These are phyloP conservation scores for Mycena indigotica DNA, from an alignment of 768 basidiomycete genomes.

Conservation along the genomic window DNA sequence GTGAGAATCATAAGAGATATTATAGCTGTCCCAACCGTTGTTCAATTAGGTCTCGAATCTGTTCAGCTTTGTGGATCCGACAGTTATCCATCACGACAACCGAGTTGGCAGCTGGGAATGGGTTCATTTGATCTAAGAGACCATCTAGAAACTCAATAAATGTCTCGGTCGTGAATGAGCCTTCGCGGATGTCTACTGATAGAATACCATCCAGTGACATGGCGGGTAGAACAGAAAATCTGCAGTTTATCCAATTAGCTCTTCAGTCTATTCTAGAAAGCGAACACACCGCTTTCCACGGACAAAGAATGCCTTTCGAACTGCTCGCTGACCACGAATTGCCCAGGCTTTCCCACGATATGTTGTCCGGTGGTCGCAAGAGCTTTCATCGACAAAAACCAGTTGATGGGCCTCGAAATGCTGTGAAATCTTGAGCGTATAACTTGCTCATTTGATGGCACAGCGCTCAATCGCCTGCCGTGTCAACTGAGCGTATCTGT, in stretches of 20 bases:
- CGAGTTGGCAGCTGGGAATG: constrained; percentile 30
- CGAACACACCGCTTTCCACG: constrained; percentile 26
- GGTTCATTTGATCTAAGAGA: constrained; percentile 35
- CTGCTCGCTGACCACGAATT: constrained; percentile 24
- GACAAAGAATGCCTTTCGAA: constrained; percentile 28
- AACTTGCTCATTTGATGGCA: constrained; percentile 19
- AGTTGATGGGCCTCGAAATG: constrained; percentile 26
- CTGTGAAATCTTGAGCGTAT: constrained; percentile 15
- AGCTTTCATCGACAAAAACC: constrained; percentile 35
- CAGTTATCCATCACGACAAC: constrained; percentile 41
- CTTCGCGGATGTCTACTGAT: constrained; percentile 28
- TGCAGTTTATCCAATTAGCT: constrained; percentile 3
- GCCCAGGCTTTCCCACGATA: constrained; percentile 31
- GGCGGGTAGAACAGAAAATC: constrained; percentile 37
- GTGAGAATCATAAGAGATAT: background rate
- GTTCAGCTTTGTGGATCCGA: constrained; percentile 31
- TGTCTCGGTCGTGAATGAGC: constrained; percentile 28
- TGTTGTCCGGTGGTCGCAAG: constrained; percentile 28
- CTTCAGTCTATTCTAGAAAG: constrained; percentile 17
- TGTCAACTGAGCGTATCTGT: constrained; percentile 17
- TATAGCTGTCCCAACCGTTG: constrained; percentile 26
- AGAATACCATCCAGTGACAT: constrained; percentile 35
- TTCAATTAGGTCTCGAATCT: constrained; percentile 31
- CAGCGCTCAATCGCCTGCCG: constrained; percentile 24
- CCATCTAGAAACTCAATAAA: constrained; percentile 26